phyloP scores from a whole-genome alignment of 352 stramenopile species.

The Aphanomyces cochlioides region DNA sequence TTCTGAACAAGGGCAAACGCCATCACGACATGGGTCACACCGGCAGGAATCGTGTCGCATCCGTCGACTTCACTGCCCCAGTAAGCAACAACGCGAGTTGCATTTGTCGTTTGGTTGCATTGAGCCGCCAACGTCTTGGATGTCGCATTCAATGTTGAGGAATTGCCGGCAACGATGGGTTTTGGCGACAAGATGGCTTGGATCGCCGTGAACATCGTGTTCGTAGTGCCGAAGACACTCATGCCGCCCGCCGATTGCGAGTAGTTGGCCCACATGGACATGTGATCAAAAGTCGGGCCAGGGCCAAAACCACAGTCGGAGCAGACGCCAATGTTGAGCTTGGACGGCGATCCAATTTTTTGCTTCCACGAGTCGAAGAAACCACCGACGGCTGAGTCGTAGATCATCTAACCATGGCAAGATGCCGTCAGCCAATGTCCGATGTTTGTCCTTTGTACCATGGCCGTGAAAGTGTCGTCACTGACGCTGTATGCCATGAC shows the following conservation, averaged over 20 bases:
- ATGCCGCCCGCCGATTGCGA: not conserved
- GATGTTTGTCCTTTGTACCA: not conserved
- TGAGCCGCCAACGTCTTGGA: not conserved
- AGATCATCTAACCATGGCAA: not conserved
- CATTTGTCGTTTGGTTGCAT: not conserved
- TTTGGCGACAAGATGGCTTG: not conserved
- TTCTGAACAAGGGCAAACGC: conserved; percentile 65
- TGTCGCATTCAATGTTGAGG: not conserved
- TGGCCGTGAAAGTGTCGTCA: not conserved
- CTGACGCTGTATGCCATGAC: conserved; percentile 14
- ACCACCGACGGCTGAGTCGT: not conserved
- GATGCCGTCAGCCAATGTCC: too few relatives aligned
- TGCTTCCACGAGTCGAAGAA: conserved; percentile 10
- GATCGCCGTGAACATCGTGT: not conserved
- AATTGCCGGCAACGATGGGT: not conserved
- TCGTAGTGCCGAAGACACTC: not conserved
- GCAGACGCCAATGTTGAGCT: conserved; percentile 17
- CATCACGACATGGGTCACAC: conserved; percentile 72
- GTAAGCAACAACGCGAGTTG: conserved; percentile 13
- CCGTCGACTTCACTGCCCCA: conserved; percentile 25
- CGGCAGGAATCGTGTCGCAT: conserved; percentile 23
- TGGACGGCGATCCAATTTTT: not conserved
- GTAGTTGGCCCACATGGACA: not conserved
- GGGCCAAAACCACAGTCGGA: conserved; percentile 15
- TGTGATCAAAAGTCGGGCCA: not conserved